Evolutionary conservation across 306 rosid genomes (phyloP), one percentile per base, ranked within the genome.

Genomic region (Crataegus laevigata): DNA sequence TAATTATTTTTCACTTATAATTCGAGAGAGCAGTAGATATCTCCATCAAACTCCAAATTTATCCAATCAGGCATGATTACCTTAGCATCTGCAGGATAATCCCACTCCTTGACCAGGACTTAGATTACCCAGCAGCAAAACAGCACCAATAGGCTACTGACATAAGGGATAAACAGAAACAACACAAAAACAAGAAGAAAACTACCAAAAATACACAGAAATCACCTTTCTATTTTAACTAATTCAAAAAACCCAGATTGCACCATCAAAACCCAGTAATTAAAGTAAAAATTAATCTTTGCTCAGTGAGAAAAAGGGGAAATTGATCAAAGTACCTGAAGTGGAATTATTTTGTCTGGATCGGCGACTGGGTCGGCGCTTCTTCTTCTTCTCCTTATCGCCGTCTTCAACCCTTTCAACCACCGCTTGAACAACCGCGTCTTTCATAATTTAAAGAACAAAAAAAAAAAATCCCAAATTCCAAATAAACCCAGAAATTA

Each of bases 301-400:
- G 63, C 63, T 58, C 8, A 24, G 63, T 57, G 29, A 50, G 47
- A 8, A 25, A 12, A 30, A 19, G 12, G 8, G 45, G 13, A 4
- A 29, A 63, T 30, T 30, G 51, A 57, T 34, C 42, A 84, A 61
- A 57, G 28, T 36, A 88, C 92, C 92, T 24, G 89, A 69, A 3
- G 77, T 13, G 1, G 80, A 6, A 68, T 86, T 50, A 77, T 65
- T 80, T 55, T 89, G 96, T 66, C 85, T 90, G 51, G 87, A 70
- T 77, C 96, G 92, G 28, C 97, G 96, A 86, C 74, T 81, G 73
- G 91, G 77, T 79, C 93, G 88, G 25, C 93, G 96, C 60, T 77
- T 89, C 89, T 90, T 94, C 89, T 84, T 94, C 91, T 89, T 91
- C 15, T 94, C 97, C 86, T 94, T 91, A 25, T 90, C 98, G 19